phyloP scores from a whole-genome alignment of 805 yeast species.

The Yamadazyma tumulicola region DNA sequence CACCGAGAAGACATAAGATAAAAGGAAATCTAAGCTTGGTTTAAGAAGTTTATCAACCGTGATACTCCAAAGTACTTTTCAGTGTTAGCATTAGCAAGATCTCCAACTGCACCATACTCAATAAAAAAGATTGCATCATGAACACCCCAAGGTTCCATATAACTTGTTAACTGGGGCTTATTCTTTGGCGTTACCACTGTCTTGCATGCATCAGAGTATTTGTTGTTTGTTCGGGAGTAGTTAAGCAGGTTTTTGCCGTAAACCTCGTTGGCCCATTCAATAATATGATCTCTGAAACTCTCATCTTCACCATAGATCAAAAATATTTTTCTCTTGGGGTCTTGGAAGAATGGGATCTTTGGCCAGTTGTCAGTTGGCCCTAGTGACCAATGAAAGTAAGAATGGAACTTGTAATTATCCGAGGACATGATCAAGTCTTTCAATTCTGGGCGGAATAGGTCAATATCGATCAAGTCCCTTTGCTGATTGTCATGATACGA shows the following conservation, averaged over 20 bases:
- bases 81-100: constrained; percentile 7
- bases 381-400: constrained; percentile 12
- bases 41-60: constrained; percentile 10
- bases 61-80: constrained; percentile 10
- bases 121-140: constrained; percentile 29
- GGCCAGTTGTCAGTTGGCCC: constrained; percentile 20
- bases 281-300: constrained; percentile 36
- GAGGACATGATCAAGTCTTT: constrained; percentile 5
- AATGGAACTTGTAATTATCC: constrained; percentile 4
- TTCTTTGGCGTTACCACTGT: constrained; percentile 5
- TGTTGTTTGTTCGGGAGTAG: constrained; percentile 6
- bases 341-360: constrained; percentile 26
- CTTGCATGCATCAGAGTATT: constrained; percentile 17
- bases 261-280: constrained; percentile 32
- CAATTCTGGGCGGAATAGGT: constrained; percentile 7
- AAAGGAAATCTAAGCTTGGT: too few relatives aligned
- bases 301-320: constrained; percentile 41
- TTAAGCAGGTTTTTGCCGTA: constrained; percentile 21
- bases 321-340: constrained; percentile 22
- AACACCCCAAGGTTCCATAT: constrained; percentile 36
- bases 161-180: constrained; percentile 19
- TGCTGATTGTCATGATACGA: constrained; percentile 29
- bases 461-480: constrained; percentile 18
- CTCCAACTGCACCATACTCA: constrained; percentile 16
- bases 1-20: too few relatives aligned